Evolutionary conservation across 805 yeast species (phyloP), one percentile per base, ranked within the genome.

Genomic region (Starmerella apicola): DNA sequence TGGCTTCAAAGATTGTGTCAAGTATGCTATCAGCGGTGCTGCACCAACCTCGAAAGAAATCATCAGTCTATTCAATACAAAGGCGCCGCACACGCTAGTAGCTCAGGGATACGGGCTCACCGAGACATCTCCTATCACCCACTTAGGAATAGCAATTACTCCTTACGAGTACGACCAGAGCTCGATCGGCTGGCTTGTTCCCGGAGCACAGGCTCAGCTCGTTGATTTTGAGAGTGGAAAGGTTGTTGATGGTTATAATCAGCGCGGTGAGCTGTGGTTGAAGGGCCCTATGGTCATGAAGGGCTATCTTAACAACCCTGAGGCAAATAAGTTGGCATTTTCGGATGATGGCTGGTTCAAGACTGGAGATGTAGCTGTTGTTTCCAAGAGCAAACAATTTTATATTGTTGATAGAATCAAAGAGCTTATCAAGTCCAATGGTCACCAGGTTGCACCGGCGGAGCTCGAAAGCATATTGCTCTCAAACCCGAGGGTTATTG

Each of bases 381-480:
- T 66, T 12, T 64, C 61, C 40, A 48, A 50, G 12, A 51, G 51
- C 26, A 70, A 72, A 51, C 52, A 54, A 43, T 56, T 60, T 38
- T 59, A 50, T 45, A 70, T 76, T 43, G 69, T 75, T 38, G 81
- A 75, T 51, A 64, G 83, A 37, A 74, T 72, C 35, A 77, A 77
- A 62, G 79, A 77, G 57, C 71, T 77, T 53, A 77, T 76, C 67
- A 77, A 77, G 64, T 57, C 62, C 16, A 60, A 61, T 45, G 95
- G 95, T 48, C 95, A 85, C 63, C 78, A 95, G 66, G 74, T 86
- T 47, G 86, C 95, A 8, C 88, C 96, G 26, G 88, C 95, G 12
- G 96, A 86, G 65, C 81, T 86, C 46, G 96, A 86, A 62, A 78
- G 88, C 24, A 79, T 88, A 16, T 65, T 84, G 51, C 68, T 76